Percentiles rank a stretch among this genome's conserved stretches.
Evolutionary conservation across 2,329 filamentous ascomycete species (phyloP).

Genomic region (Stagonosporopsis tanaceti): DNA sequence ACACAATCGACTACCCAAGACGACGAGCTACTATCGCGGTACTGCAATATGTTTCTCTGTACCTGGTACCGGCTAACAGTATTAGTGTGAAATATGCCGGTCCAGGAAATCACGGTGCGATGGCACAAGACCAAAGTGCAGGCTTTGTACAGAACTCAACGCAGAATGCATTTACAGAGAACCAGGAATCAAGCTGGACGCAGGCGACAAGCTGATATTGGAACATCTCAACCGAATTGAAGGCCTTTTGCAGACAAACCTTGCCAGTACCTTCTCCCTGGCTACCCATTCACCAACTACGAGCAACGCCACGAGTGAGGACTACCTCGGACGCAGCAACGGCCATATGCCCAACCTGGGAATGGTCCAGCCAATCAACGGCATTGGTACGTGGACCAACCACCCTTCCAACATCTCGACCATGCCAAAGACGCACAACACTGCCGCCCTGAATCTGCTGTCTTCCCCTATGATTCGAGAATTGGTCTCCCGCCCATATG

Average conservation of each 20-base stretch:
- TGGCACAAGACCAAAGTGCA: slow-evolving; percentile 81
- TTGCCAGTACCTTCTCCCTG: slow-evolving; percentile 64
- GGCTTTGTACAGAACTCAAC: slow-evolving; percentile 81
- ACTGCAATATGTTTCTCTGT: slow-evolving; percentile 21
- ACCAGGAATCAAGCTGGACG: slow-evolving; percentile 85
- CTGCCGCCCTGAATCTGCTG: slow-evolving; percentile 77
- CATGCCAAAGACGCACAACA: slow-evolving; percentile 86
- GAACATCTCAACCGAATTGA: slow-evolving; percentile 82
- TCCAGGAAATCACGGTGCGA: slow-evolving; percentile 83
- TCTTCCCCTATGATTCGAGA: slow-evolving; percentile 84
- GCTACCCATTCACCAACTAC: slow-evolving; percentile 63
- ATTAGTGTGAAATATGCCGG: slow-evolving; percentile 80
- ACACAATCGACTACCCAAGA: slow-evolving; percentile 54
- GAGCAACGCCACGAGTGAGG: slow-evolving; percentile 56
- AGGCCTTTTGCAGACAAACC: slow-evolving; percentile 75
- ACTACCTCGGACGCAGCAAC: slow-evolving; percentile 50
- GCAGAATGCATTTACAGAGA: slow-evolving; percentile 86
- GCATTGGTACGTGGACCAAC: slow-evolving; percentile 75
- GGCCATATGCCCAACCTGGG: slow-evolving; percentile 47
- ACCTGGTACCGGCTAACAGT: slow-evolving; percentile 32
- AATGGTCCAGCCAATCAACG: slow-evolving; percentile 56
- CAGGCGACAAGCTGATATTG: slow-evolving; percentile 84
- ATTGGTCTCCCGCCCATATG: slow-evolving; percentile 77
- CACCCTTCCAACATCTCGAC: slow-evolving; percentile 75
- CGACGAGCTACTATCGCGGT: slow-evolving; percentile 54